Base-by-base conservation (phyloP, 2,329 filamentous ascomycete species). In the Claviceps arundinis region DNA sequence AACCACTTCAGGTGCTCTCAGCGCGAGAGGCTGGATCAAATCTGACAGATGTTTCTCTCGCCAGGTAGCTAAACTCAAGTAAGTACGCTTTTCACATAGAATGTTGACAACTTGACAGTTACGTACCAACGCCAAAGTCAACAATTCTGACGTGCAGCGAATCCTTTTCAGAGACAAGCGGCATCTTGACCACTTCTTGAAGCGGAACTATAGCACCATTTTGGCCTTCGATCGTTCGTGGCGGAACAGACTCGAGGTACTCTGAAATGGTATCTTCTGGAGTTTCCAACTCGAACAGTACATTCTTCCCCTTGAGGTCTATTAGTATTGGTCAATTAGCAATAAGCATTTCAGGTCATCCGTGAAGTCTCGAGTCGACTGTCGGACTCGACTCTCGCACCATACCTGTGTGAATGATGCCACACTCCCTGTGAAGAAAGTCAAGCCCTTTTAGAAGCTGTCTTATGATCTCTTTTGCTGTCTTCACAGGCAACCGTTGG, bases 1-100 rank as follows among this genome's bases (percentile, higher is more conserved):
- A 3, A 61, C 48, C 3, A 61, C 60, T 49, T 62, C 60, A 0
- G 60, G 60, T 3, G 60, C 52, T 9, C 57, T 57, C 4, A 63
- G 57, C 2, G 54, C 55, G 0, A 57, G 51, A 0, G 60, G 58
- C 43, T 62, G 58, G 24, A 63, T 62, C 3, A 43, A 37, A 22
- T 61, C 54, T 5, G 43, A 51, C 2, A 62, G 54, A 40, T 60
- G 59, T 4, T 52, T 54, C 9, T 54, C 49, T 49, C 47, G 41
- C 47, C 47, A 49, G 42, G 47, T 42, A 26, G 47, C 47, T 49
- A 17, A 5, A 37, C 14, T 4, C 14, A 17, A 8, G 37, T 48
- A 40, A 48, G 47, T 38, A 38, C 7, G 9, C 9, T 16, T 24
- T 38, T 38, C 37, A 3, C 37, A 16, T 2, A 11, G 14, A 38